Percentiles rank a stretch among this genome's conserved stretches.
These are phyloP conservation scores for Cladosporium sp. DNA, from an alignment of 2,329 filamentous ascomycete species.

Conservation along the genomic window DNA sequence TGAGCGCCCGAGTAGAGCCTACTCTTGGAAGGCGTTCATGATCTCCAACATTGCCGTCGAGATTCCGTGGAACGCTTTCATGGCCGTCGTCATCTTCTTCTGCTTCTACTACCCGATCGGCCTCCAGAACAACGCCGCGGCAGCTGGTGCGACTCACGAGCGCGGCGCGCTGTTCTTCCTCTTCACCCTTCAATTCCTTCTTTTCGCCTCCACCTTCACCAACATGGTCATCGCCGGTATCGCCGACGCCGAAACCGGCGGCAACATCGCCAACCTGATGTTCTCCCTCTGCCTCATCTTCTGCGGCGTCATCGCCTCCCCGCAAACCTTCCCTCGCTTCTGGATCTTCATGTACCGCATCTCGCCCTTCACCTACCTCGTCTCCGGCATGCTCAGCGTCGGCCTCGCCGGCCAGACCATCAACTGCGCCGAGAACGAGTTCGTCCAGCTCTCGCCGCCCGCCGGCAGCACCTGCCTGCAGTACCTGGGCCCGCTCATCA, in stretches of 20 bases:
- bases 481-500: slow-evolving; percentile 34
- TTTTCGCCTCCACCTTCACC: slow-evolving; percentile 67
- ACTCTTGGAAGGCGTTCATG: slow-evolving; percentile 82
- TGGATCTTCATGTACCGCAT: slow-evolving; percentile 81
- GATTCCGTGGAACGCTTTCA: slow-evolving; percentile 74
- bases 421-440: slow-evolving; percentile 63
- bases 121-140: slow-evolving; percentile 62
- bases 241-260: slow-evolving; percentile 67
- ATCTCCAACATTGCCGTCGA: slow-evolving; percentile 77
- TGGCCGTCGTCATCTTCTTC: slow-evolving; percentile 70
- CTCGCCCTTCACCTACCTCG: slow-evolving; percentile 76
- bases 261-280: slow-evolving; percentile 67
- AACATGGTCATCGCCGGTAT: slow-evolving; percentile 71
- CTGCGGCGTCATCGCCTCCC: slow-evolving; percentile 60
- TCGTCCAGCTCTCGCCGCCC: slow-evolving; percentile 59
- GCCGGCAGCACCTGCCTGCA: slow-evolving; percentile 37
- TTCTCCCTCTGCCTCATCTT: slow-evolving; percentile 71
- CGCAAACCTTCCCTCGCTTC: slow-evolving; percentile 60
- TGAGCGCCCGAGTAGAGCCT: slow-evolving; percentile 76
- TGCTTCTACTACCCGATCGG: slow-evolving; percentile 84
- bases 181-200: slow-evolving; percentile 65
- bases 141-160: slow-evolving; percentile 55
- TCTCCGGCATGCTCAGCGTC: slow-evolving; percentile 63
- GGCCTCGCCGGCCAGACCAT: slow-evolving; percentile 63
- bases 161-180: slow-evolving; percentile 76